Base-by-base conservation (phyloP, 164 flowering plant species). In the Paratinospora sagittata region DNA sequence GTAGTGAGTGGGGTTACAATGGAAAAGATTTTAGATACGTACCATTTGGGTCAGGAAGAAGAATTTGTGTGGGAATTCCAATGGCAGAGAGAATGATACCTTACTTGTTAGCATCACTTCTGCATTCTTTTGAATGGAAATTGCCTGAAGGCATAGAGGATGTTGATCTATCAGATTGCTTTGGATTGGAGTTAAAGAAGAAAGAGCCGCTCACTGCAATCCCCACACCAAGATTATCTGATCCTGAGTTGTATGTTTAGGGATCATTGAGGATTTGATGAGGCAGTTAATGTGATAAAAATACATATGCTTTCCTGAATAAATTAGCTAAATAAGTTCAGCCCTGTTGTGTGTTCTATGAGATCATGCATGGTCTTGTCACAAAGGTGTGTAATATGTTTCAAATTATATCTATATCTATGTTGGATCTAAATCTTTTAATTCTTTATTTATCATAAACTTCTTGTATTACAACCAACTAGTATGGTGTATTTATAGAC, bases 1-100 rank as follows among this genome's bases (percentile, higher is more conserved):
- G 52, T 10, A 5, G 63, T n/a, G 58, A 67, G 21, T 71, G 70
- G 57, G 82, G 75, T 34, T 75, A 30, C 13, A 70, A 41, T 9
- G 84, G 82, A 12, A 69, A 69, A 0, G 74, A 79, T 67, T 77
- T 80, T 30, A 61, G 72, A 10, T 86, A 78, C 55, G 45, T 86
- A 58, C 89, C 89, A 2, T 88, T 86, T 57, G 87, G 89, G 9
- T 82, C 86, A 0, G 87, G 90, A 19, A 75, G 88, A 27, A 83
- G 90, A 70, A 70, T 82, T 0, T 86, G 92, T 67, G 73, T 82
- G 0, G 92, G 90, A 14, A 45, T 84, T 17, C 62, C 80, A 0
- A 6, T 88, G 27, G 88, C 79, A 0, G 82, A 82, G 75, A 81
- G 63, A 68, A 79, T 76, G 84, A 4, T 76, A 6, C 58, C 39